Evolutionary conservation across 306 rosid genomes (phyloP), one percentile per base, ranked within the genome.

Genomic region (Neltuma alba): DNA sequence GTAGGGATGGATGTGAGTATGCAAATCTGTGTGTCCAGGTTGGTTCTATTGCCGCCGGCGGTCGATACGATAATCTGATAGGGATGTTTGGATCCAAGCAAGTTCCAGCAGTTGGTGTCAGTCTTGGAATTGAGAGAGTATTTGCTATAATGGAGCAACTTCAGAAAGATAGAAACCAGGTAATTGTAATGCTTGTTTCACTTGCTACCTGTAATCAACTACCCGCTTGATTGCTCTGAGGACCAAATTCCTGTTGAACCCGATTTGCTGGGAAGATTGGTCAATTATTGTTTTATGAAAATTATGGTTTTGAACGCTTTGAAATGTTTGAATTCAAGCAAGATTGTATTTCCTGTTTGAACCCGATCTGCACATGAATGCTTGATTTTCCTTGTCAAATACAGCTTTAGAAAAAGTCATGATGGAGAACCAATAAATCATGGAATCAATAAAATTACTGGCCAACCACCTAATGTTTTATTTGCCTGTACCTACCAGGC

Each of bases 71-170:
- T 92, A 89, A 90, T 82, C 95, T 95, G 34, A 89, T 95, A 83
- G 94, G 98, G 42, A 95, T 89, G 96, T 95, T 95, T 72, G 96
- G 99, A 62, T 83, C 95, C 62, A 95, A 85, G 89, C 92, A 87
- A 83, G 92, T 91, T 77, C 97, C 94, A 75, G 92, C 99, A 41
- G 94, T 95, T 84, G 99, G 99, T 77, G 87, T 91, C n/a, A 95
- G 99, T 80, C 94, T 95, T 80, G 99, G 99, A 87, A 95, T 95
- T 30, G 98, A 93, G 80, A 92, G 98, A 70, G 98, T 95, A 63
- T 91, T 95, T 87, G 78, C 89, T 72, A 95, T 95, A 79, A 89
- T 92, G 98, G 99, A 95, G 82, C 92, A 90, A 79, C 84, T 79
- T 12, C 86, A 89, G 78, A 87, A 86, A 79, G 91, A 84, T 80